Base-by-base conservation (phyloP, 345 rosid genomes). In the Murraya paniculata region DNA sequence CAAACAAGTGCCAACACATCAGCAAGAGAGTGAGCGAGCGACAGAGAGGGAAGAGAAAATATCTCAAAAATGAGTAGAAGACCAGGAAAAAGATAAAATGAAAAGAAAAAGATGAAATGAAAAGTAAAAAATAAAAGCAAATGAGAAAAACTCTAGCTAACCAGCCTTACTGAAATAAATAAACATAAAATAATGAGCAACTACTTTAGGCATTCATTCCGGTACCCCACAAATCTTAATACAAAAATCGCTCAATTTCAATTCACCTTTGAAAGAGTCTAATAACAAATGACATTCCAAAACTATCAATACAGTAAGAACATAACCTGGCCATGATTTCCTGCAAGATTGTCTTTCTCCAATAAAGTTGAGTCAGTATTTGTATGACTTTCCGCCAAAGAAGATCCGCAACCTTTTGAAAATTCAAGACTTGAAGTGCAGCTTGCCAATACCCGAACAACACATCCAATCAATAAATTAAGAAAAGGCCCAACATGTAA, bases 401-500 rank as follows among this genome's bases (percentile, higher is more conserved):
- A 79, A 73, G 92, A 79, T 75, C 77, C 82, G 13, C 36, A 70
- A 75, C 59, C 79, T 77, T 82, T 88, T 38, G 83, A 86, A 81
- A 48, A 81, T 72, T 82, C 85, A 70, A 87, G 79, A 82, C 84
- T 77, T 76, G 75, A 81, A 80, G 86, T 79, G 74, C 86, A 89
- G 82, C 92, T 89, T 45, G 77, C 79, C 86, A 96, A 60, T 59
- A 96, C 82, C 77, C 90, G 92, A 64, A 90, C 93, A 84, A 91
- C 94, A 86, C 90, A 91, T 74, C 97, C 98, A 93, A 92, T 91
- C 77, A 96, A 76, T 62, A 94, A 84, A 83, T 89, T 85, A 80
- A 96, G 87, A 82, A 90, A 94, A 72, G 99, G 97, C 78, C 79
- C 80, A 82, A 90, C 59, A 79, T 79, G 97, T 36, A 82, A 69